phyloP scores from a whole-genome alignment of 2,329 filamentous ascomycete species.

The Monilinia aucupariae region DNA sequence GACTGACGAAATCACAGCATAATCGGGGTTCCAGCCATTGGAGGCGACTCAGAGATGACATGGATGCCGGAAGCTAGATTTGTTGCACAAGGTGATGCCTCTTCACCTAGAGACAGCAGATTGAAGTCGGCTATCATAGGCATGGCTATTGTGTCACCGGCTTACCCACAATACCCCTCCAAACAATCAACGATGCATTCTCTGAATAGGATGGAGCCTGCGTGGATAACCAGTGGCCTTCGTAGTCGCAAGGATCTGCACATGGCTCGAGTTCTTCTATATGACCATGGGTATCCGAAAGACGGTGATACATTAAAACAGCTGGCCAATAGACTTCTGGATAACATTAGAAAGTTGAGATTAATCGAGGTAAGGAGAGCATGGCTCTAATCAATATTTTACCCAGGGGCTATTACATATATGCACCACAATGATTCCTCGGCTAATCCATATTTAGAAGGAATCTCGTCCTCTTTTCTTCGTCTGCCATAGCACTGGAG shows the following conservation, averaged over 20 bases:
- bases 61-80: not conserved
- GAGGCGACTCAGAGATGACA: not conserved
- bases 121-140: not conserved
- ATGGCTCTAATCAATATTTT: not conserved
- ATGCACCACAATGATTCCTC: not conserved
- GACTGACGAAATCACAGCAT: not conserved
- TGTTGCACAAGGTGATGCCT: not conserved
- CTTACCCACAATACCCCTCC: not conserved
- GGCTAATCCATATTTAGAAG: not conserved
- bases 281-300: not conserved
- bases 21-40: not conserved
- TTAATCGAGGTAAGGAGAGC: not conserved
- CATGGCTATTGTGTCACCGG: not conserved
- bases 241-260: not conserved
- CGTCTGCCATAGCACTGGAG: not conserved
- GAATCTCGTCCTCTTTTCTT: not conserved
- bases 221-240: not conserved
- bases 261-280: not conserved
- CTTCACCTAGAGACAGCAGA: not conserved
- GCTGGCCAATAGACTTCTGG: not conserved
- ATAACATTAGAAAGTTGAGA: not conserved
- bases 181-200: not conserved
- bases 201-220: not conserved
- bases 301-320: slow-evolving; percentile 1
- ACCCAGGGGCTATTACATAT: not conserved